These are phyloP conservation scores for Pyropia haitanensis DNA, from an alignment of 23 red algal genomes.

Conservation along the genomic window DNA sequence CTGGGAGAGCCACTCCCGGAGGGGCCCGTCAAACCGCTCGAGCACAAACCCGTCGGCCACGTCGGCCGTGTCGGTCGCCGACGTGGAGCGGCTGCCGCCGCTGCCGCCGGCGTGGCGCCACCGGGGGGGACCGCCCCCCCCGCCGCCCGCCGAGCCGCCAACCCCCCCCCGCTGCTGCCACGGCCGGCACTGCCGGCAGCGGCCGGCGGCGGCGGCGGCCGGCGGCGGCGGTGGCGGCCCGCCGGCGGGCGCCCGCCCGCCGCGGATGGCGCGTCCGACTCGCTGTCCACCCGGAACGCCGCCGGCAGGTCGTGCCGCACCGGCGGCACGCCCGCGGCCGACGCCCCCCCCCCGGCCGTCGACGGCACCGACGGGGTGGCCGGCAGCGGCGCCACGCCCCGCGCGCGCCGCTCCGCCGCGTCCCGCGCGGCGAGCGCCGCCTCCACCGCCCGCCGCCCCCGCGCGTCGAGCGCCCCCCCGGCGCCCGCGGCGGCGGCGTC, in stretches of 20 bases:
- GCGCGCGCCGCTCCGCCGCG: constrained; percentile 1
- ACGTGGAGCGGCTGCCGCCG: too few relatives aligned
- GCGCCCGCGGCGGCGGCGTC: constrained; percentile 22
- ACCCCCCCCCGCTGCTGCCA: too few relatives aligned
- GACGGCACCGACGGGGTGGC: background rate
- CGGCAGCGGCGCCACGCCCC: background rate
- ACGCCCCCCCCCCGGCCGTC: background rate
- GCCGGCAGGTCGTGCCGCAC: background rate
- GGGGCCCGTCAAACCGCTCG: constrained; percentile 2
- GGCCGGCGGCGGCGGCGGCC: too few relatives aligned
- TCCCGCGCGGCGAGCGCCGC: constrained; percentile 30
- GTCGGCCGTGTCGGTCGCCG: background rate
- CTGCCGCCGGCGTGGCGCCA: too few relatives aligned
- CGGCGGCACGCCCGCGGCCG: background rate
- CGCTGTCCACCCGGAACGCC: background rate
- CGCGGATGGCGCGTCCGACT: background rate
- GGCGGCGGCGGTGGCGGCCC: too few relatives aligned
- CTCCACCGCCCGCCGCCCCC: constrained; percentile 57
- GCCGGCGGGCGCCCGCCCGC: background rate
- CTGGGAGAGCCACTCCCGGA: constrained; percentile 41
- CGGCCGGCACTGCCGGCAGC: too few relatives aligned
- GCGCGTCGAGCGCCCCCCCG: constrained; percentile 2
- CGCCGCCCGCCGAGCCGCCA: too few relatives aligned
- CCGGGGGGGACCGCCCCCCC: too few relatives aligned
- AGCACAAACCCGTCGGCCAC: background rate